Percentiles rank a stretch among this genome's conserved stretches.
phyloP scores from a whole-genome alignment of 2,329 filamentous ascomycete species.

The Venturia effusa region DNA sequence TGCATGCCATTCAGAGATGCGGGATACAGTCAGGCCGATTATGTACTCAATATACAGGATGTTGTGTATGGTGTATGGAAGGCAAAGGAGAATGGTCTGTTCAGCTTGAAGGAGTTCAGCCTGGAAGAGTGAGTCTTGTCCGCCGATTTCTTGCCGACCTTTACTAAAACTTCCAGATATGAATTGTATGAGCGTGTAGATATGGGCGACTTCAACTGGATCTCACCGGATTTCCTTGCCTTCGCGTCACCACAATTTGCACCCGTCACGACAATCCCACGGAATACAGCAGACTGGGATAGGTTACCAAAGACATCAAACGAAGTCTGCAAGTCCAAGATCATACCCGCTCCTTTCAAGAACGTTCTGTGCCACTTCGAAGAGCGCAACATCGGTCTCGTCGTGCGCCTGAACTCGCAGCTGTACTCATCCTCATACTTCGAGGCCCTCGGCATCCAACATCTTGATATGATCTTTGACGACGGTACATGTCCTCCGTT shows the following conservation, averaged over 20 bases:
- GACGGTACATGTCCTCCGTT: conserved; percentile 92
- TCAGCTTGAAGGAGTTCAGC: conserved; percentile 85
- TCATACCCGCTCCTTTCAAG: conserved; percentile 77
- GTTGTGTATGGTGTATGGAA: conserved; percentile 98
- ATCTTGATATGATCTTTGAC: conserved; percentile 99
- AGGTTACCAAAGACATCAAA: conserved; percentile 65
- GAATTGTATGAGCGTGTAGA: conserved; percentile 93
- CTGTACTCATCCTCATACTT: conserved; percentile 97
- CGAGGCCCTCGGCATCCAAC: conserved; percentile 84
- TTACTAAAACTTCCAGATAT: conserved; percentile 44
- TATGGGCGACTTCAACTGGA: conserved; percentile 99
- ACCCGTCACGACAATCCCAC: conserved; percentile 61
- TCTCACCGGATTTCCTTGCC: conserved; percentile 87
- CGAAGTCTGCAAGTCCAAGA: conserved; percentile 55
- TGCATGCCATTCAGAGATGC: conserved; percentile 98
- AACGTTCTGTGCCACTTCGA: conserved; percentile 88
- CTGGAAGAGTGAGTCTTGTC: conserved; percentile 59
- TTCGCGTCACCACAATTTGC: conserved; percentile 89
- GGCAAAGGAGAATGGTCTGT: conserved; percentile 90
- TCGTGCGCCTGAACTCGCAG: conserved; percentile 90
- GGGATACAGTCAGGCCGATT: conserved; percentile 96
- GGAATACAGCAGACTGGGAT: conserved; percentile 61
- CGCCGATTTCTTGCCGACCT: conserved; percentile 10
- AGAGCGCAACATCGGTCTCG: conserved; percentile 78
- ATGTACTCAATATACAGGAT: conserved; percentile 89